A percentile compares a stretch with the other conserved stretches of the same genome.
Conservation (phyloP, 306 rosid species). For the Boehmeria nivea region DNA sequence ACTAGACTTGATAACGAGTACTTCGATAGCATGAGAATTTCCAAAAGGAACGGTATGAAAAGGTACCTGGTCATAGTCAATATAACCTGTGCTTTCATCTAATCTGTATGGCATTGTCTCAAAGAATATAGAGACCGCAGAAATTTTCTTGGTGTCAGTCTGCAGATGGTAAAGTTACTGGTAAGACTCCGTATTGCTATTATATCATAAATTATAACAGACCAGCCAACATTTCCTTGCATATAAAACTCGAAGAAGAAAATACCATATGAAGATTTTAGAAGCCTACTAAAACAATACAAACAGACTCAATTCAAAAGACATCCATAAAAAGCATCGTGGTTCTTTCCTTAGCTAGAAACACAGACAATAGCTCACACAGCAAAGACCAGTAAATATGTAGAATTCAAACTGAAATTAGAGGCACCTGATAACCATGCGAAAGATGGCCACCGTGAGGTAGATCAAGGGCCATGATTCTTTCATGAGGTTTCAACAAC, state of each 20-base stretch:
- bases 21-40: not conserved
- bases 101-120: constrained; percentile 81
- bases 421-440: constrained; percentile 87
- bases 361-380: not conserved
- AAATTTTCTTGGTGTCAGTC: constrained; percentile 86
- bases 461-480: constrained; percentile 96
- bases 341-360: not conserved
- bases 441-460: constrained; percentile 97
- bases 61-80: constrained; percentile 71
- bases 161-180: constrained; percentile 21
- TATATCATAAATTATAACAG: not conserved
- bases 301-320: not conserved
- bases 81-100: constrained; percentile 73
- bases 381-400: not conserved
- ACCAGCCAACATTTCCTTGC: not conserved
- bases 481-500: constrained; percentile 85
- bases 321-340: no score
- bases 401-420: not conserved
- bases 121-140: constrained; percentile 69
- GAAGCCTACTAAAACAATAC: not conserved
- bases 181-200: not conserved
- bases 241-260: no score
- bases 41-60: not conserved
- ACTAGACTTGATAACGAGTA: not conserved
- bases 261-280: not conserved